phyloP scores from a whole-genome alignment of 2,329 filamentous ascomycete species.

The Epichloe gansuensis region DNA sequence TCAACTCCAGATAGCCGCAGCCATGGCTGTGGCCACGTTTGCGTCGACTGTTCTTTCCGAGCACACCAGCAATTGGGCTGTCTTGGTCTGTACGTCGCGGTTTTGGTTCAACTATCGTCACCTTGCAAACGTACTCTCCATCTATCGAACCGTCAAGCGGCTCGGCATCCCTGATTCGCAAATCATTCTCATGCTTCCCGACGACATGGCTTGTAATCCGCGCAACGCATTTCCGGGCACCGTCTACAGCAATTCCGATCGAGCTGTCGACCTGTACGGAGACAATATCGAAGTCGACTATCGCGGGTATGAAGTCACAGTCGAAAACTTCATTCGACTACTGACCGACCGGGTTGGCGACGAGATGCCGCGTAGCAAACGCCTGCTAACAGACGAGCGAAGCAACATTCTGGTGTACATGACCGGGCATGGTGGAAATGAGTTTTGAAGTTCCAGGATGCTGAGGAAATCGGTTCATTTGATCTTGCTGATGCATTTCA shows the following conservation, averaged over 20 bases:
- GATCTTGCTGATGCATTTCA: conserved; percentile 95
- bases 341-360: conserved; percentile 89
- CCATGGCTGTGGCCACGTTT: conserved; percentile 36
- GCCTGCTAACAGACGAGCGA: conserved; percentile 83
- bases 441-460: conserved; percentile 98
- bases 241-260: conserved; percentile 96
- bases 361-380: conserved; percentile 89
- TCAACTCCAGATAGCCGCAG: conserved; percentile 30
- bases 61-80: conserved; percentile 98
- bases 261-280: conserved; percentile 89
- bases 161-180: conserved; percentile 96
- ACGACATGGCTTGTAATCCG: conserved; percentile 99
- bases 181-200: conserved; percentile 99
- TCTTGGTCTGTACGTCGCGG: conserved; percentile 93
- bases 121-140: conserved; percentile 90
- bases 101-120: conserved; percentile 99
- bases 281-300: conserved; percentile 99
- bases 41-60: conserved; percentile 43
- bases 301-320: conserved; percentile 93
- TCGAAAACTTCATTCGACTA: conserved; percentile 95
- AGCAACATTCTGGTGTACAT: conserved; percentile 98
- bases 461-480: conserved; percentile 92
- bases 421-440: conserved; percentile 95
- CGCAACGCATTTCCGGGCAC: conserved; percentile 96
- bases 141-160: conserved; percentile 96